Evolutionary conservation across 75 land plant genomes (phyloP), one percentile per base, ranked within the genome.

Genomic region (Sequoiadendron giganteum): DNA sequence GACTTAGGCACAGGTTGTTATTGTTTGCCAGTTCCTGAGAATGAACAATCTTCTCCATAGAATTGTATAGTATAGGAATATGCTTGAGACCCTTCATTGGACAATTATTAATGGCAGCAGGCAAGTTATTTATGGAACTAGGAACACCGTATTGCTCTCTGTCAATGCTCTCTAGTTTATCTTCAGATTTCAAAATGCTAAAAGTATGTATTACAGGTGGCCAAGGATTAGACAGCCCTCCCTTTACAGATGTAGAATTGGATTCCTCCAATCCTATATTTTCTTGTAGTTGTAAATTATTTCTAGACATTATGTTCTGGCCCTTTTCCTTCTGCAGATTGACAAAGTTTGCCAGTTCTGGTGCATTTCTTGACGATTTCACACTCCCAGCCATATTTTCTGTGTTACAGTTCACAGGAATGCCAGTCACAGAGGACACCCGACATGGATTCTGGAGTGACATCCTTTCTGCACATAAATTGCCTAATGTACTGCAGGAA

Each of bases 1-100:
- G 84, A 42, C 84, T 82, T 28, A 45, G n/a, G 84, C 2, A 82
- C 42, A 45, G 52, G 52, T 11, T 80, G 48, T 42, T 82, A 28
- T 82, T 82, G 14, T 48, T 82, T 82, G 49, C 30, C n/a, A 42
- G 84, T 25, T 82, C 49, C 84, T 82, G 49, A 32, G 77, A 73
- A 73, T 25, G 30, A 47, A 13, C 30, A 82, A 43, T 82, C 48
- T 25, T 47, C 45, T 82, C 84, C 48, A 47, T 82, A 42, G 52
- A 47, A 82, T 25, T 45, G n/a, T 45, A 1, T 45, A 45, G 15
- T 25, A n/a, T 45, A 43, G 84, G 84, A 82, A 82, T 82, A 45
- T 82, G 48, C 45, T 45, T 82, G 30, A 82, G 84, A 82, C 84
- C 84, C 84, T 82, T 82, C 84, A 82, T 82, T 82, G 84, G 52